Conservation (phyloP, 768 basidiomycete genomes). For the Psilocybe azurescens region DNA sequence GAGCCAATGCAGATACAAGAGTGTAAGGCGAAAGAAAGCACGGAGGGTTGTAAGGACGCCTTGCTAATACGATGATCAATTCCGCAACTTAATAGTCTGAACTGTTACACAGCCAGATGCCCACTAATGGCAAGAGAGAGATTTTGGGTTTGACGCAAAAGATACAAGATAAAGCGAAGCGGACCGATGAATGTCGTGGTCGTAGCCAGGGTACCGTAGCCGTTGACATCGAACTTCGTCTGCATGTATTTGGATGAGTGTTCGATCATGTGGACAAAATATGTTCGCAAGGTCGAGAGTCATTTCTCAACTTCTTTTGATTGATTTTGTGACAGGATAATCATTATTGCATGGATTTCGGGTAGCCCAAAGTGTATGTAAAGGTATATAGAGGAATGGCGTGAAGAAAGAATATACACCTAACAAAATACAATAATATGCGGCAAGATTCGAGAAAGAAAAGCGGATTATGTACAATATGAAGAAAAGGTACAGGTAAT, state of each 20-base stretch:
- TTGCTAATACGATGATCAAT: too few species aligned
- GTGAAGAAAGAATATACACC: not conserved
- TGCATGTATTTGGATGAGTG: not conserved
- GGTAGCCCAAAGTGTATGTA: not conserved
- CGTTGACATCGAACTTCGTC: not conserved
- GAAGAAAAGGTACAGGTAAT: slow-evolving; percentile 1
- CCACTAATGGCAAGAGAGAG: too few species aligned
- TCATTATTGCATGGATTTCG: not conserved
- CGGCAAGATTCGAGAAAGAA: not conserved
- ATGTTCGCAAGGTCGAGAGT: not conserved
- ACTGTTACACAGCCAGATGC: too few species aligned
- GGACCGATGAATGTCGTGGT: slow-evolving; percentile 6
- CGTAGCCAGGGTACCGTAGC: not conserved
- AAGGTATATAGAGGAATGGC: not conserved
- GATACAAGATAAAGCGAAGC: not conserved
- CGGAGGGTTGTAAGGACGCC: too few species aligned
- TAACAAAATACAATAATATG: not conserved
- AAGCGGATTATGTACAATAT: slow-evolving; percentile 1
- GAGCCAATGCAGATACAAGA: not conserved
- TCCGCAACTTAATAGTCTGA: too few species aligned
- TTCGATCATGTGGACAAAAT: slow-evolving; percentile 2
- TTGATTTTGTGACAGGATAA: not conserved
- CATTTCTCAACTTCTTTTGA: not conserved
- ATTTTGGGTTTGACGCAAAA: not conserved
- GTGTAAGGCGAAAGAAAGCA: not conserved